phyloP scores from a whole-genome alignment of 208 protist species.

The Leishmania martiniquensis region DNA sequence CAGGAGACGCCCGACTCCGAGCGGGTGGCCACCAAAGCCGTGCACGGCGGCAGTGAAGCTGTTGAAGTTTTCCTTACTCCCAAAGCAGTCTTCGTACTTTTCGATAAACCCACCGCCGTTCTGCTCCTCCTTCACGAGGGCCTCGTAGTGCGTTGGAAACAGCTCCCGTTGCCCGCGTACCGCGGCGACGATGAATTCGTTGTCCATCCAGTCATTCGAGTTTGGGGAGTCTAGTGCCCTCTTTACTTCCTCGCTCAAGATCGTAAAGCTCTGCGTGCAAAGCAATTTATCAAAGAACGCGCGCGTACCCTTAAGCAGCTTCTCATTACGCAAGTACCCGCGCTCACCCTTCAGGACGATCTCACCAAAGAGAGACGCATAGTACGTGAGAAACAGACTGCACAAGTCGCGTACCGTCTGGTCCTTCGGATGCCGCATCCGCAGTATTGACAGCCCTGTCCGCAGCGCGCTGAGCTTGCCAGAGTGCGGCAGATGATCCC shows the following conservation, averaged over 20 bases:
- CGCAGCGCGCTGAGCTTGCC: conserved; percentile 67
- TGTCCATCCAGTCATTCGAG: conserved; percentile 73
- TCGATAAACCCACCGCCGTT: conserved; percentile 63
- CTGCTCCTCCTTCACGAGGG: conserved; percentile 62
- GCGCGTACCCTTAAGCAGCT: conserved; percentile 13
- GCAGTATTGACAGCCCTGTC: conserved; percentile 58
- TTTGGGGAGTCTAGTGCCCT: conserved; percentile 46
- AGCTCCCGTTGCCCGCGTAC: conserved; percentile 58
- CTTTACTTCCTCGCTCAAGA: conserved; percentile 61
- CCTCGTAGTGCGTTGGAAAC: conserved; percentile 51
- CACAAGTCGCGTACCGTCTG: conserved; percentile 75
- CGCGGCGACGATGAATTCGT: conserved; percentile 85
- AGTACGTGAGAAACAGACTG: conserved; percentile 82
- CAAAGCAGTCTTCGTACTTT: conserved; percentile 70
- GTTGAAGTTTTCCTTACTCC: conserved; percentile 62
- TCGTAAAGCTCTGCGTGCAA: conserved; percentile 66
- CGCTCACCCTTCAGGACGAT: conserved; percentile 48
- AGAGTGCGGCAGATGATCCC: conserved; percentile 62
- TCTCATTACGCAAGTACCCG: conserved; percentile 34
- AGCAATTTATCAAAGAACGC: conserved; percentile 66
- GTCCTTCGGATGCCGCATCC: conserved; percentile 54
- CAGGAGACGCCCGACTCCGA: conserved; percentile 36
- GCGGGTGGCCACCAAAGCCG: conserved; percentile 67
- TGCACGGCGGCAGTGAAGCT: conserved; percentile 64
- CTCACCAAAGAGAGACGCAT: conserved; percentile 70